Base-by-base conservation (phyloP, 306 rosid genomes). In the Quercus alba region DNA sequence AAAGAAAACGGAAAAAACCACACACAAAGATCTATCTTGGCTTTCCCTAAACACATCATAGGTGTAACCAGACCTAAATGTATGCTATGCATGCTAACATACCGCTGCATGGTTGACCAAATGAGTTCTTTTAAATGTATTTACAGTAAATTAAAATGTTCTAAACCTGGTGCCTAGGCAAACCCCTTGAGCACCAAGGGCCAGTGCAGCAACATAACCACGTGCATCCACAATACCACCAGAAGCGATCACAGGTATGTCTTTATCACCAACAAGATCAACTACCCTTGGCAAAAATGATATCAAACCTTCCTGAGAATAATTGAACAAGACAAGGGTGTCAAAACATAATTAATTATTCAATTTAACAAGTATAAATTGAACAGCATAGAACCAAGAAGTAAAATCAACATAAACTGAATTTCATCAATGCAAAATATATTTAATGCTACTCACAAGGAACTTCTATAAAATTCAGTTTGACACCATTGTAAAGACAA, bases 161-260 rank as follows among this genome's bases (percentile, higher is more conserved):
- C 58, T 84, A 73, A 69, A 94, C 98, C 97, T 92, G 2, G 98
- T 92, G 74, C 97, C 98, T 14, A 89, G 78, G 84, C 93, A 87
- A 51, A 92, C 63, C 21, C 93, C 98, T 67, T 78, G 86, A 76
- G 98, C 97, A 61, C 98, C 98, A 72, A 94, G 94, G 77, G 98
- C 98, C 75, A 94, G 67, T 21, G 94, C 94, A 74, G 97, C 98
- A 72, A 89, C 98, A 89, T 92, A 94, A 49, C 97, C 97, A 9
- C 93, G 86, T 1, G 85, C 89, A 84, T 92, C 97, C 17, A 81
- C 94, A 68, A 94, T 94, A 62, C 90, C 93, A 18, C 98, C 97
- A 1, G 98, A 91, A 17, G 98, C 97, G 26, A 94, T 89, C 56
- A 94, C 90, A 57, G 97, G 94, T 74, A 94, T 90, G 25, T 83